Evolutionary conservation across 305 asterid genomes (phyloP), one percentile per base, ranked within the genome.

Genomic region (Fraxinus nigra): DNA sequence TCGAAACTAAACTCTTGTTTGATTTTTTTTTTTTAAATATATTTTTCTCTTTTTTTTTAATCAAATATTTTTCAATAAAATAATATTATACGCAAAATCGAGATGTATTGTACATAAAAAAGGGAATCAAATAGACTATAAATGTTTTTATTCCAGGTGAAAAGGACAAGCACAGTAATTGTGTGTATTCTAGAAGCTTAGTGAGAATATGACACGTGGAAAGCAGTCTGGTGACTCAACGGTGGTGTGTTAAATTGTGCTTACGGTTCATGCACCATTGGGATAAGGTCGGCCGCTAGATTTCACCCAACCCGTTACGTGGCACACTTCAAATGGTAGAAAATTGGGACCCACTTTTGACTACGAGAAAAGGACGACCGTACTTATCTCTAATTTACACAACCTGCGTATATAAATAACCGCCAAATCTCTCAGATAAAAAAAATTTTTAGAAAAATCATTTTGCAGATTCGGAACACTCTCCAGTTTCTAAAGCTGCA

Each of bases 281-380:
- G 13, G 89, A 86, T 86, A 85, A 85, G 87, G 84, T 79, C 87
- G 84, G 85, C 87, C 82, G 69, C n/a, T 14, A 18, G 77, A 40
- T 75, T 54, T 72, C 22, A 34, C 76, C 80, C 63, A 75, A 79
- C 75, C 16, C 9, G 59, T 9, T n/a, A 84, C 89, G 87, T 86
- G 89, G 75, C 89, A 61, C 30, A 0, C 33, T 81, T 7, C 32
- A 0, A 84, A 78, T 81, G 84, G 82, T 54, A 48, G 40, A 73
- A 1, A 26, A 4, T 0, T 7, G 54, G 80, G 81, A n/a, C 81
- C 87, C 72, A 46, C 74, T 1, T n/a, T 76, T 76, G 82, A 85
- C 26, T 70, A 10, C 33, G 65, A 2, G 89, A 86, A 79, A 82
- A 73, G 70, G 89, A 86, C 89, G 75, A 82, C 87, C 80, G 86